Evolutionary conservation across 2,329 filamentous ascomycete genomes (phyloP), one percentile per base, ranked within the genome.

Genomic region (Acephala macrosclerotiorum): DNA sequence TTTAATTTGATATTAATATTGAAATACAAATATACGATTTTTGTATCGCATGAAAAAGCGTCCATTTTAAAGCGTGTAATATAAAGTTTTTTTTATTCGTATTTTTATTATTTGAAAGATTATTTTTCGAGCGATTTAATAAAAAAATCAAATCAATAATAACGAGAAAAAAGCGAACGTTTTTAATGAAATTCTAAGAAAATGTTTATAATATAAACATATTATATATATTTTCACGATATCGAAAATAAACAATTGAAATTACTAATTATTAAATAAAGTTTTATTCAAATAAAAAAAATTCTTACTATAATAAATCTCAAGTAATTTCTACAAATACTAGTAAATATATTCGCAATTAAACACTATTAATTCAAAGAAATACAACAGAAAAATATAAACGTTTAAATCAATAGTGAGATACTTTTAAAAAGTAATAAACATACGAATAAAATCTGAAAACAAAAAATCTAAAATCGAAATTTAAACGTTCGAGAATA

Each of bases 181-280:
- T 79, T 64, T 84, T 81, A 38, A 86, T 82, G 68, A 90, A 90
- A 6, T 78, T 77, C 76, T 91, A 88, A 51, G 79, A 77, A 8
- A 87, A 83, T 2, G 91, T 83, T 89, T 89, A 91, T 51, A 82
- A 82, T 86, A 91, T 90, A 58, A 91, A 73, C 70, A 90, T 89
- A 74, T 88, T 87, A 80, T 90, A 91, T 74, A 91, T 88, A 71
- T 91, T 89, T 63, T 91, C 87, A 45, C 85, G 56, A 51, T 63
- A 66, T 62, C 47, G 35, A 55, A 66, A 22, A 61, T 62, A 29
- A 66, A 63, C 36, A 63, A 35, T 60, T 68, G 25, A 68, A 65
- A 62, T 55, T 60, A 68, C 35, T 65, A 18, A 65, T 60, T 68
- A 20, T 68, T 36, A 65, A 55, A 65, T 57, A 55, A 55, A 55